Base-by-base conservation (phyloP, 352 stramenopile species). In the Phytophthora hibernalis region DNA sequence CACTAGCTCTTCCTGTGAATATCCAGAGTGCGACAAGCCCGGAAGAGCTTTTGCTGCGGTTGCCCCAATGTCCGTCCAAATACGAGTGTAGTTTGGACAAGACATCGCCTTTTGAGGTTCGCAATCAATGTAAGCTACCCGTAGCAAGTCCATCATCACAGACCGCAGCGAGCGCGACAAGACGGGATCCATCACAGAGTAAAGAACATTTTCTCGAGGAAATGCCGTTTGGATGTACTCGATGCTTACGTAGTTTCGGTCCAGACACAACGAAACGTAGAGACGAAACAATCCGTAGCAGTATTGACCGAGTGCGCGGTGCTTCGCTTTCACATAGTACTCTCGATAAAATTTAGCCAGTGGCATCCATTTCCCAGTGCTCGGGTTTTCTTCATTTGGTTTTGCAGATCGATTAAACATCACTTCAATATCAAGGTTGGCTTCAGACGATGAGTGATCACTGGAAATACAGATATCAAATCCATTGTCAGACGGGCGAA, bases 241-340 rank as follows among this genome's bases (percentile, higher is more conserved):
- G 43, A 92, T 92, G 52, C 82, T 89, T 22, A 88, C 68, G 45
- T 92, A 92, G 70, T 92, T 92, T 40, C 84, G 80, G 66, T 92
- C 84, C 30, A 88, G 57, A 16, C 84, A 92, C 5, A 92, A 57
- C 4, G 80, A 85, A n/a, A 84, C 72, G 55, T 91, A 92, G 1
- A 92, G 70, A 10, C 82, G 82, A 22, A 92, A 79, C 12, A 92
- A 58, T 6, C 84, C 84, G 38, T 89, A 91, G 70, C 81, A 91
- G 49, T 92, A 92, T 54, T 89, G 80, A 0, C 75, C 80, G 12
- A 92, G 59, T 7, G 64, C 68, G 6, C 79, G 74, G 35, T 85
- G 59, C 44, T 83, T 85, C 9, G 71, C 72, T 28, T 65, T 60
- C 15, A 78, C 37, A 35, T 90, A 90, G 48, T 89, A 92, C 11